Evolutionary conservation across 805 yeast species (phyloP).

Genomic region (Isabelozyma gotoi): DNA sequence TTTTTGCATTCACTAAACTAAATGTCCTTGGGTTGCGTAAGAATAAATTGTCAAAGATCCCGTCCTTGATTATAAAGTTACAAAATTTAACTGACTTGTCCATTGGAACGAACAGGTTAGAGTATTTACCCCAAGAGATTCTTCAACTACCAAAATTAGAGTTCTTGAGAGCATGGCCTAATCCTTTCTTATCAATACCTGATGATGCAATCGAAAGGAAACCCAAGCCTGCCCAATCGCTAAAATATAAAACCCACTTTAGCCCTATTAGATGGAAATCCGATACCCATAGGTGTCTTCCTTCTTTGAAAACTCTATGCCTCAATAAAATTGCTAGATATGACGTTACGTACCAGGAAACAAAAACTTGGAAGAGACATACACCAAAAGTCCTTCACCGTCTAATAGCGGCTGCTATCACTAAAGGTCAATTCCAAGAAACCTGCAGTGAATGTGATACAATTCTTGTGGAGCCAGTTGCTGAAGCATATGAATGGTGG

Average conservation of each 20-base stretch:
- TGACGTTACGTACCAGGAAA: constrained; percentile 54
- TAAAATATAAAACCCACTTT: constrained; percentile 21
- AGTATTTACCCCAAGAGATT: constrained; percentile 53
- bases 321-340: constrained; percentile 50
- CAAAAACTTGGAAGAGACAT: constrained; percentile 50
- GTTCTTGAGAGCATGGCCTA: constrained; percentile 56
- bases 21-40: constrained; percentile 53
- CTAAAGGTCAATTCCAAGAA: constrained; percentile 50
- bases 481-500: constrained; percentile 69
- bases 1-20: constrained; percentile 50
- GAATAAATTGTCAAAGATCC: constrained; percentile 46
- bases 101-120: constrained; percentile 50
- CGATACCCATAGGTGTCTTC: constrained; percentile 23
- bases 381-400: constrained; percentile 47
- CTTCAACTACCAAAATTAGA: constrained; percentile 43
- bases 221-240: constrained; percentile 8
- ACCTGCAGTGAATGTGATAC: constrained; percentile 51
- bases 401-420: constrained; percentile 51
- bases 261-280: constrained; percentile 27
- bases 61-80: constrained; percentile 46
- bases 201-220: constrained; percentile 19
- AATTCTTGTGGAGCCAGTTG: constrained; percentile 54
- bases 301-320: constrained; percentile 49
- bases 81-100: constrained; percentile 48
- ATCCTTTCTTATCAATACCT: constrained; percentile 35